phyloP scores from a whole-genome alignment of 169 alveolate genomes.

The Cryptosporidium andersoni region DNA sequence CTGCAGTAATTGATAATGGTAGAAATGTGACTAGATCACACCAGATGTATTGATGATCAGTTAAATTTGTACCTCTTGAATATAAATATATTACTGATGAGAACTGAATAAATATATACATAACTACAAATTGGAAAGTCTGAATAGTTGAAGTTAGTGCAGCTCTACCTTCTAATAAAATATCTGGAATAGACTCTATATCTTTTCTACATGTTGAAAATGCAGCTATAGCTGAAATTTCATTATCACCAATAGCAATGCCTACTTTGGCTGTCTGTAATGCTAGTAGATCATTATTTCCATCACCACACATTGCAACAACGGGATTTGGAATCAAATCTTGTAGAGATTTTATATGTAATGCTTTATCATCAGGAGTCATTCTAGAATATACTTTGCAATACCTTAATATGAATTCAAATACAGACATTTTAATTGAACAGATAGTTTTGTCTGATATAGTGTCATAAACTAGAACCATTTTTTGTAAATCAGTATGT shows the following conservation, averaged over 20 bases:
- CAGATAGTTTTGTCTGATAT: not conserved
- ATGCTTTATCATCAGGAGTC: constrained; percentile 68
- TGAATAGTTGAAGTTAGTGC: constrained; percentile 65
- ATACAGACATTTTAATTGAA: constrained; percentile 36
- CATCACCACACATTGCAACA: constrained; percentile 80
- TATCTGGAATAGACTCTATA: constrained; percentile 62
- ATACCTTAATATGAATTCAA: constrained; percentile 51
- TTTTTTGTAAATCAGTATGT: constrained; percentile 15
- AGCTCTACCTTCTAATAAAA: constrained; percentile 62
- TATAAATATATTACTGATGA: constrained; percentile 38
- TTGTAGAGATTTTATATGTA: constrained; percentile 31
- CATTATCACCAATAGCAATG: constrained; percentile 72
- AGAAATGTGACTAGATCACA: constrained; percentile 34
- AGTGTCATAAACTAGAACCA: constrained; percentile 34
- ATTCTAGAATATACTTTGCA: constrained; percentile 66
- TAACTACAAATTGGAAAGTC: constrained; percentile 37
- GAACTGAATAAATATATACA: constrained; percentile 59
- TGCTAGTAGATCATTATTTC: constrained; percentile 77
- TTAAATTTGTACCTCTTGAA: constrained; percentile 55
- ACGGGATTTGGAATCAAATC: constrained; percentile 70
- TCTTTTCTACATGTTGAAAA: constrained; percentile 35
- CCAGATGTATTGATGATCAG: constrained; percentile 68
- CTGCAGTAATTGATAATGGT: constrained; percentile 47
- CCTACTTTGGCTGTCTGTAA: constrained; percentile 75
- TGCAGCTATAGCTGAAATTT: constrained; percentile 34